Evolutionary conservation across 1,284 basidiomycete species (phyloP).

Genomic region (Ganoderma boninense): DNA sequence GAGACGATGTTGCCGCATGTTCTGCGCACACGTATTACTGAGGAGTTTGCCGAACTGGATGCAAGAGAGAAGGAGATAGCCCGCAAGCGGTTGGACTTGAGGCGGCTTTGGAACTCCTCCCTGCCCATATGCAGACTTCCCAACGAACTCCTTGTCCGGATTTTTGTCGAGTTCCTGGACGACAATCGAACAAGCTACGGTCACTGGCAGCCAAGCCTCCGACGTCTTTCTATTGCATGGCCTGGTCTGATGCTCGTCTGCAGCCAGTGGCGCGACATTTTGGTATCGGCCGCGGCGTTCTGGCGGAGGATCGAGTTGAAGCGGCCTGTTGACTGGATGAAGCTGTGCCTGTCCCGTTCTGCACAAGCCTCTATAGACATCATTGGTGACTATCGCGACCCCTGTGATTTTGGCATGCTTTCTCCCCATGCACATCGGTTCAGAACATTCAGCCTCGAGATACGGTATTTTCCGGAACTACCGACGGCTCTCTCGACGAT

Average conservation of each 20-base stretch:
- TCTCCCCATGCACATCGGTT: not conserved
- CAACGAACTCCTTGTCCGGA: not conserved
- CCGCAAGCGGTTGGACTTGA: not conserved
- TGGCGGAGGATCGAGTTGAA: conserved; percentile 3
- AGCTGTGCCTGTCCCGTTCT: not conserved
- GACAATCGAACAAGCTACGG: no score
- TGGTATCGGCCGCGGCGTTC: conserved; percentile 4
- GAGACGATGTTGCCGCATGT: no score
- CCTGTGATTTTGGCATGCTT: not conserved
- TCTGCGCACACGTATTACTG: no score
- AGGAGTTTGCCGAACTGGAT: no score
- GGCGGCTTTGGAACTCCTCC: not conserved
- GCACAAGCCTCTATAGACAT: not conserved
- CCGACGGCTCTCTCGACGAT: no score
- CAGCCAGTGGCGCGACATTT: conserved; percentile 8
- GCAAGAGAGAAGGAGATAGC: no score
- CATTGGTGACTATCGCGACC: not conserved
- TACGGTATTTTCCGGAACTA: no score
- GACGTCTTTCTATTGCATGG: not conserved
- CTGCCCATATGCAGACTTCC: not conserved
- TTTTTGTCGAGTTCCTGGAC: not conserved
- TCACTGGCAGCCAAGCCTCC: no score
- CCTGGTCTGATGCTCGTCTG: conserved; percentile 17
- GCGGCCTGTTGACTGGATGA: not conserved
- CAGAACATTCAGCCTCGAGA: no score